Conservation (phyloP, 1,284 basidiomycete genomes). For the Neolentinus lepideus region DNA sequence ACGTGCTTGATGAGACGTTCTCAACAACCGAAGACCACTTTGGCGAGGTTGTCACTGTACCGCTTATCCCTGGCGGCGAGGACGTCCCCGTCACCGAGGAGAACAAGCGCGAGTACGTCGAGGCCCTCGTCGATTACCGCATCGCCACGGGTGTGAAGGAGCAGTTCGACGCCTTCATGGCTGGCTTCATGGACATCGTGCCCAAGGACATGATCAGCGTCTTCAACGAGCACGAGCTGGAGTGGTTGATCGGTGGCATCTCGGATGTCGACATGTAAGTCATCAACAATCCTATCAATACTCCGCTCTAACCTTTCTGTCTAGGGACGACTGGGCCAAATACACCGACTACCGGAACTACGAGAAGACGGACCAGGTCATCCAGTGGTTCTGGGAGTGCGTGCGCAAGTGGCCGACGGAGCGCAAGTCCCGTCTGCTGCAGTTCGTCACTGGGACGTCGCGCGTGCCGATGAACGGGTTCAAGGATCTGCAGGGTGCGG, state of each 20-base stretch:
- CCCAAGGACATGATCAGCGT: constrained; percentile 92
- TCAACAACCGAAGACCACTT: constrained; percentile 91
- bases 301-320: constrained; percentile 4
- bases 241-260: constrained; percentile 92
- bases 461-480: constrained; percentile 92
- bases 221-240: constrained; percentile 92
- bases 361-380: constrained; percentile 78
- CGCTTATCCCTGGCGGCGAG: constrained; percentile 77
- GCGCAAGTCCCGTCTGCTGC: constrained; percentile 83
- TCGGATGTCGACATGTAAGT: constrained; percentile 88
- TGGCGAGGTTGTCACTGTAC: constrained; percentile 88
- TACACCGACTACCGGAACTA: constrained; percentile 73
- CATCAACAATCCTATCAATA: not conserved
- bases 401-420: constrained; percentile 90
- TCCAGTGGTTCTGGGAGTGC: constrained; percentile 98
- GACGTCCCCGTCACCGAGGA: constrained; percentile 84
- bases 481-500: constrained; percentile 91
- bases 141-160: constrained; percentile 90
- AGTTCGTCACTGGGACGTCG: constrained; percentile 91
- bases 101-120: constrained; percentile 95
- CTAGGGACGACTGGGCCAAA: constrained; percentile 70
- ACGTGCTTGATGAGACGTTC: constrained; percentile 87
- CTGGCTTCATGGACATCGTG: constrained; percentile 91
- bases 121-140: constrained; percentile 84
- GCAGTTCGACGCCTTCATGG: constrained; percentile 94